Conservation (phyloP, 495 filamentous ascomycete species). For the Penicillium macrosclerotiorum region DNA sequence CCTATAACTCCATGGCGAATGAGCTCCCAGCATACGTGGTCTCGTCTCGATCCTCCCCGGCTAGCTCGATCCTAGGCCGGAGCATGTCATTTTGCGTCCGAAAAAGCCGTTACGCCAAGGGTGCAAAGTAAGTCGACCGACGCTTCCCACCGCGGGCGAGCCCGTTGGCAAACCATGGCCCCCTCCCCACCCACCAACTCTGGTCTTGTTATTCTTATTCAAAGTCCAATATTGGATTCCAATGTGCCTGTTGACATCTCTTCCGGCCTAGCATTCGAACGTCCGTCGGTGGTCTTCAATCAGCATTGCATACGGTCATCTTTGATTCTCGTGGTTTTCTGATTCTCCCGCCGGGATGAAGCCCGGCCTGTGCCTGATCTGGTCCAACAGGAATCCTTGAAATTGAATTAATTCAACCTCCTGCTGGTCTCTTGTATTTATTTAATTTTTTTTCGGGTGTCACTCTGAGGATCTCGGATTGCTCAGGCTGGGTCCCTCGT, state of each 20-base stretch:
- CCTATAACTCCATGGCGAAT: slow-evolving; percentile 19
- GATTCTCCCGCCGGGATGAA: slow-evolving; percentile 13
- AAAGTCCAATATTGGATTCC: not conserved
- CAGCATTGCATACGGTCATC: too few relatives aligned
- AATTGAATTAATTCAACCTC: slow-evolving; percentile 2
- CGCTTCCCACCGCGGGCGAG: slow-evolving; percentile 34
- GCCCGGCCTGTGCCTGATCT: slow-evolving; percentile 13
- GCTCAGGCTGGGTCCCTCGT: slow-evolving; percentile 10
- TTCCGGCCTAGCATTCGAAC: not conserved
- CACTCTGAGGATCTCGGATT: slow-evolving; percentile 16
- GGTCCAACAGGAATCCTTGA: slow-evolving; percentile 8
- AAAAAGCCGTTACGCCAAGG: slow-evolving; percentile 43
- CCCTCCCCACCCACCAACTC: slow-evolving; percentile 20
- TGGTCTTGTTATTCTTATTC: not conserved
- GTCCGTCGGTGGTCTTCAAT: too few relatives aligned
- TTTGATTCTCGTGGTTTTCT: too few relatives aligned
- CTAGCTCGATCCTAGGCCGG: slow-evolving; percentile 24
- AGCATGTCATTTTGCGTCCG: slow-evolving; percentile 23
- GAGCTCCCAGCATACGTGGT: slow-evolving; percentile 9
- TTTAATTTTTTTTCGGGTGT: slow-evolving; percentile 10
- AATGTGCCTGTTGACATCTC: not conserved
- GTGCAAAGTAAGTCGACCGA: slow-evolving; percentile 11
- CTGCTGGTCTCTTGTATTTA: slow-evolving; percentile 1
- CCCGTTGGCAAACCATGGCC: slow-evolving; percentile 33
- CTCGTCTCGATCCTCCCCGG: slow-evolving; percentile 19